Evolutionary conservation across 2,329 filamentous ascomycete species (phyloP).

Genomic region (Colletotrichum neosansevieriae): DNA sequence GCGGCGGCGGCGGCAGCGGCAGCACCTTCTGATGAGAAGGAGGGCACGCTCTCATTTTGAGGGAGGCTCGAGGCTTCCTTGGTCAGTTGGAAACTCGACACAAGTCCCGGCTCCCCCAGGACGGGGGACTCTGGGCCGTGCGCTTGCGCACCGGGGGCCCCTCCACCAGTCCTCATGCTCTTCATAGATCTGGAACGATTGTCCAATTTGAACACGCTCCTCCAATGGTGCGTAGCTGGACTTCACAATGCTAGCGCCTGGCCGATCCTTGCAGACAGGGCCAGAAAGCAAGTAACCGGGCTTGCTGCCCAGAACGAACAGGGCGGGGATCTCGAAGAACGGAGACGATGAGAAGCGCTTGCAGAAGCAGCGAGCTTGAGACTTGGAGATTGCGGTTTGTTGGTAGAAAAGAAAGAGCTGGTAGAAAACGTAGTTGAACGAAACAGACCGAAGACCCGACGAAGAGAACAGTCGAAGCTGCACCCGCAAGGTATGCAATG

Average conservation of each 20-base stretch:
- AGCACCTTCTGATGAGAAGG: constrained; percentile 45
- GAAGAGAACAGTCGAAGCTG: constrained; percentile 15
- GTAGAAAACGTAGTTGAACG: constrained; percentile 14
- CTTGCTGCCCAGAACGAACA: constrained; percentile 28
- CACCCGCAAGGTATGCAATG: constrained; percentile 24
- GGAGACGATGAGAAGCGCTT: constrained; percentile 29
- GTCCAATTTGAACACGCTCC: constrained; percentile 51
- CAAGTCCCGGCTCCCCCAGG: constrained; percentile 46
- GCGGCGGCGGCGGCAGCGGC: constrained; percentile 46
- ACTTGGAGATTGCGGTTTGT: constrained; percentile 7
- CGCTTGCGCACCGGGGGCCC: constrained; percentile 40
- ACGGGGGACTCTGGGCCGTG: constrained; percentile 43
- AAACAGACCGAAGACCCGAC: constrained; percentile 32
- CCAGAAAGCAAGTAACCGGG: constrained; percentile 23
- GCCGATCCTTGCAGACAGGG: constrained; percentile 38
- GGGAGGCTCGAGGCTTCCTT: constrained; percentile 45
- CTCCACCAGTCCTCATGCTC: constrained; percentile 43
- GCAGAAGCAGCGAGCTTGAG: constrained; percentile 21
- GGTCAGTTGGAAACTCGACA: constrained; percentile 52
- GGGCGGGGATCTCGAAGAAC: constrained; percentile 31
- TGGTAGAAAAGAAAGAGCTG: constrained; percentile 10
- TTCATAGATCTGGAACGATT: constrained; percentile 49
- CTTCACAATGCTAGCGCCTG: constrained; percentile 32
- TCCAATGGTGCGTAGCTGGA: constrained; percentile 33
- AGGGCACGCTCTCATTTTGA: constrained; percentile 50